Evolutionary conservation across 495 filamentous ascomycete genomes (phyloP), one percentile per base, ranked within the genome.

Genomic region (Penicillium bovifimosum): DNA sequence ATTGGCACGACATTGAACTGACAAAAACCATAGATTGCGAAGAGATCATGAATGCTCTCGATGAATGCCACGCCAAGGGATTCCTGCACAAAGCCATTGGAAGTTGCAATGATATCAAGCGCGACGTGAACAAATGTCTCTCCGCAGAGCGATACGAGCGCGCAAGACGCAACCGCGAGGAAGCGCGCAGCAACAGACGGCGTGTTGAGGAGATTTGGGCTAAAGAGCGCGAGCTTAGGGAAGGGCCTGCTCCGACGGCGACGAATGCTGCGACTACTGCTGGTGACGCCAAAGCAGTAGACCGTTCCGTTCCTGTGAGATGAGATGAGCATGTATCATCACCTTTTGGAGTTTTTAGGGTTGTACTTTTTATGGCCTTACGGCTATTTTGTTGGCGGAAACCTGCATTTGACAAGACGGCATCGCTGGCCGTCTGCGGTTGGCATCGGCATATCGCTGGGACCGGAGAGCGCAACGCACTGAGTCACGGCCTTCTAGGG

Each of bases 41-140:
- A 70, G 90, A 91, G 56, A 80, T 97, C 60, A 96, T 96, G 86
- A 81, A 71, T 16, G 86, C 87, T 43, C 86, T 98, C 52, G 93
- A 97, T 48, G 90, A 96, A 76, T 98, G 93, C 73, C 93, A 98
- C 67, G 91, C 89, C 10, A 79, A 80, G 35, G 92, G 92, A 26
- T 97, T 97, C 75, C 64, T 97, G 8, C 88, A 84, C 78, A 96
- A 93, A 67, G 80, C 86, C 2, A 70, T 87, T 36, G 93, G 93
- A 38, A 90, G 85, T 77, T 98, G 93, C 83, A 97, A 87, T 63
- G 79, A 84, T 29, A 81, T 84, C 42, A 98, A 98, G 69, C 70
- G 76, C 26, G 72, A 88, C 20, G 86, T 98, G 46, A 91, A 86
- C 67, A 74, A 80, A 55, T 98, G 93, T 68, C 78, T 98, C 20